Evolutionary conservation across 495 filamentous ascomycete species (phyloP), one percentile per base, ranked within the genome.

Genomic region (Penicillium coprophilum): DNA sequence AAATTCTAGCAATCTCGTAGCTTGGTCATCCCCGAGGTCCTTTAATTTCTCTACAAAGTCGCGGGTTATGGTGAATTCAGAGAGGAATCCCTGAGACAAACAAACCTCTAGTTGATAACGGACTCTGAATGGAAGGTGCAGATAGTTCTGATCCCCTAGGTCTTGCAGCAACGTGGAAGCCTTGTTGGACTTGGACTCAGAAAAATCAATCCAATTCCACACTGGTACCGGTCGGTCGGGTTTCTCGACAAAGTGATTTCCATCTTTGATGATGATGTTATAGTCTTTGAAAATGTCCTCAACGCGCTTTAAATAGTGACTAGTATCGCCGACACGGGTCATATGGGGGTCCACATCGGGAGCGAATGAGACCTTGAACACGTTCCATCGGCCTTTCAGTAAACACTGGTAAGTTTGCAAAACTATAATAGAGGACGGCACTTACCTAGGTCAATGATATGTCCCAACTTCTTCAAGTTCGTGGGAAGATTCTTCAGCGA

Each of bases 61-160:
- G 6, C 71, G 64, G 6, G 72, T 79, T 50, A 96, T 80, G 48
- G 85, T 89, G 65, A 87, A 82, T 69, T 96, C 92, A 49, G 86
- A 87, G n/a, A 98, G 72, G n/a, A 81, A 74, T 1, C 85, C 84
- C 20, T 89, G 80, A 0, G 92, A 96, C 9, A 97, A 79, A 66
- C 93, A 97, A 0, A 90, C 92, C 69, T 97, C 92, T 0, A 98
- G 81, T 69, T 96, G 93, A 63, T 97, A 97, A 9, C 90, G 84
- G 2, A 93, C 83, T 1, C 83, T 67, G 46, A 92, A 97, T 0
- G 84, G 75, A 4, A 98, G 76, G 21, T 73, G 56, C 2, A 77
- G 51, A 53, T 70, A 71, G 0, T 70, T 64, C 4, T 76, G 59
- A 27, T 80, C 58, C 2, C 63, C 63, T 44, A 68, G 57, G 12